Evolutionary conservation across 2,329 filamentous ascomycete species (phyloP).

Genomic region (Blastomyces parvus): DNA sequence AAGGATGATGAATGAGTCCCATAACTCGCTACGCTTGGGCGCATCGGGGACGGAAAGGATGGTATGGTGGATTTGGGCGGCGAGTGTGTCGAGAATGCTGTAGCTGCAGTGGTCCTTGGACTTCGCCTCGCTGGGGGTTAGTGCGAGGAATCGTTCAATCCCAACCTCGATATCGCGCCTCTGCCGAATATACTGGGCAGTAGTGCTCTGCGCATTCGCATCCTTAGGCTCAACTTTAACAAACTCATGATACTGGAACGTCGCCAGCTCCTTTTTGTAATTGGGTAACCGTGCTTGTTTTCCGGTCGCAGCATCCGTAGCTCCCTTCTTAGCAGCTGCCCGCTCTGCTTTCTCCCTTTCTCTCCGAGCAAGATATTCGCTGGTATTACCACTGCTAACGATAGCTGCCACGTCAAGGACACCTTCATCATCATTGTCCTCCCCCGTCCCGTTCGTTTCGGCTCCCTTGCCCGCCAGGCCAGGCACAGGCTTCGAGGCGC

Average conservation of each 20-base stretch:
- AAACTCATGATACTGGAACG: slow-evolving; percentile 54
- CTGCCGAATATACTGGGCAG: slow-evolving; percentile 45
- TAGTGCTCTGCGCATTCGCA: slow-evolving; percentile 38
- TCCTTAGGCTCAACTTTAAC: slow-evolving; percentile 46
- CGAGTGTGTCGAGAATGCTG: slow-evolving; percentile 70
- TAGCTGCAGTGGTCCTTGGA: slow-evolving; percentile 37
- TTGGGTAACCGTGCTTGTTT: slow-evolving; percentile 49
- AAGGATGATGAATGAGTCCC: slow-evolving; percentile 86
- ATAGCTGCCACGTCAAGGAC: slow-evolving; percentile 57
- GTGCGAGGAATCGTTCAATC: slow-evolving; percentile 50
- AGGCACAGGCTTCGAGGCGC: slow-evolving; percentile 26
- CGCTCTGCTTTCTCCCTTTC: slow-evolving; percentile 55
- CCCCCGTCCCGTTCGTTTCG: slow-evolving; percentile 40
- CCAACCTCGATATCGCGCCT: slow-evolving; percentile 52
- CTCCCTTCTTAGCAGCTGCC: slow-evolving; percentile 44
- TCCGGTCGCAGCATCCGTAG: slow-evolving; percentile 34
- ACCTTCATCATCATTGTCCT: slow-evolving; percentile 49
- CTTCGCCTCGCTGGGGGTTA: slow-evolving; percentile 33
- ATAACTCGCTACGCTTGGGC: slow-evolving; percentile 73
- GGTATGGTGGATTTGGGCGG: slow-evolving; percentile 70
- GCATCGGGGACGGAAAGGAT: slow-evolving; percentile 76
- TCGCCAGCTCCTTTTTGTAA: slow-evolving; percentile 48
- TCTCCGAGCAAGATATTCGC: slow-evolving; percentile 52
- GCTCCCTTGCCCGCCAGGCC: slow-evolving; percentile 45
- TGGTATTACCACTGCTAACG: slow-evolving; percentile 53